Evolutionary conservation across 441 rosid species (phyloP), one percentile per base, ranked within the genome.

Genomic region (Adansonia gregorii): DNA sequence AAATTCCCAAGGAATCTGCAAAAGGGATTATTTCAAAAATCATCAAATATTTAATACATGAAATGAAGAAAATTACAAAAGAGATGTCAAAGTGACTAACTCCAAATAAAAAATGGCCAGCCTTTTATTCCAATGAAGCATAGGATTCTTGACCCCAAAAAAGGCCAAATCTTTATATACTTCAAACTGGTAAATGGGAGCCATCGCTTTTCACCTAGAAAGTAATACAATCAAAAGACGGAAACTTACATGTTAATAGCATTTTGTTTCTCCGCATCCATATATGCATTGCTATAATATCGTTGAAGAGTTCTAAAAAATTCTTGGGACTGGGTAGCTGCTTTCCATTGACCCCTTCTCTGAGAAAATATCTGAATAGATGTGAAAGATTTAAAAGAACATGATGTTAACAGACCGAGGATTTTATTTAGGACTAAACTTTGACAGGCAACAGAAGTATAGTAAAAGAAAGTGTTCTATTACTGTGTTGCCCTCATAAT

Each of bases 321-420:
- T 82, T 97, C 99, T 86, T 97, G 99, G 70, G 99, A 97, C 88
- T 97, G 99, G 48, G 97, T 93, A 78, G 99, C 97, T 35, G 99
- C 99, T 88, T 80, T 95, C 99, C 99, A 97, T 39, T 95, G 98
- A 73, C 99, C 99, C 81, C 99, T 87, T 85, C 98, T 94, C 88
- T 89, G 88, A 71, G 94, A 93, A 82, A 97, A 94, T 83, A 94
- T 91, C 98, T 97, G 82, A 51, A 78, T 49, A 78, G 67, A 79
- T 79, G 70, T 27, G 77, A 58, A 71, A 39, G 31, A 75, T 64
- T 31, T 14, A 78, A 58, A 68, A 19, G 45, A 75, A 76, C 9
- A 63, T 15, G 67, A n/a, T 52, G 67, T 41, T 51, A 60, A 65
- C 6, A 24, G 31, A 17, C 43, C n/a, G 43, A 49, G 45, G 55